Percentiles rank a stretch among this genome's conserved stretches.
Conservation (phyloP, 2,329 filamentous ascomycete genomes). For the Alternaria triticimaculans region DNA sequence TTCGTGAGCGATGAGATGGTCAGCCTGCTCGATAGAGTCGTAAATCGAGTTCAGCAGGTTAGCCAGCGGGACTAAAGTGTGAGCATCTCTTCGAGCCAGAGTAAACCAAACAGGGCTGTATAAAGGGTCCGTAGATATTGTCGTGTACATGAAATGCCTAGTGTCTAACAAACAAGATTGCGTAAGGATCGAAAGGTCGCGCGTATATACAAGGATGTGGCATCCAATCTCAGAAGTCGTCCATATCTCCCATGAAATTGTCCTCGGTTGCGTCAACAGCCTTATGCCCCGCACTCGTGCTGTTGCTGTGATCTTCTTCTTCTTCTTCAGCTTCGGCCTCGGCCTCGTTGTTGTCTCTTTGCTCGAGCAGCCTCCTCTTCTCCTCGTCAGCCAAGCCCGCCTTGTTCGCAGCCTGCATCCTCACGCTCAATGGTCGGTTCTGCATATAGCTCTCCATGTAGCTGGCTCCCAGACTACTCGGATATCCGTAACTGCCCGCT, state of each 20-base stretch:
- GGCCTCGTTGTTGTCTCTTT: conserved; percentile 12
- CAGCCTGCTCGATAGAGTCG: conserved; percentile 43
- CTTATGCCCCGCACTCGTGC: neutral
- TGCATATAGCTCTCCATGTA: conserved; percentile 50
- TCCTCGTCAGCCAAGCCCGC: conserved; percentile 35
- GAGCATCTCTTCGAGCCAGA: neutral
- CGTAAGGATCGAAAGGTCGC: neutral
- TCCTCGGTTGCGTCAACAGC: conserved; percentile 1
- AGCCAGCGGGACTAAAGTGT: conserved; percentile 29
- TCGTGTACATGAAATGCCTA: neutral
- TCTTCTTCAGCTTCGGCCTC: neutral
- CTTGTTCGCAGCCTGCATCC: conserved; percentile 44
- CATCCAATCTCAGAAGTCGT: conserved; percentile 33
- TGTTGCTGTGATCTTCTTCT: neutral
- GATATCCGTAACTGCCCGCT: conserved; percentile 44
- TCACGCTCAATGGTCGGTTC: conserved; percentile 43
- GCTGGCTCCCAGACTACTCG: conserved; percentile 43
- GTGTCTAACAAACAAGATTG: neutral
- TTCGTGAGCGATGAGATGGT: conserved; percentile 45
- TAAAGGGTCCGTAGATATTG: neutral
- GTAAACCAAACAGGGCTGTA: neutral
- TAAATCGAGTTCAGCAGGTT: conserved; percentile 45
- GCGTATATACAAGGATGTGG: conserved; percentile 11
- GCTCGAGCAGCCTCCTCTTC: conserved; percentile 24
- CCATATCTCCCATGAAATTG: conserved; percentile 41